These are phyloP conservation scores for Boletus subparvulus DNA, from an alignment of 768 basidiomycete genomes.

Conservation along the genomic window DNA sequence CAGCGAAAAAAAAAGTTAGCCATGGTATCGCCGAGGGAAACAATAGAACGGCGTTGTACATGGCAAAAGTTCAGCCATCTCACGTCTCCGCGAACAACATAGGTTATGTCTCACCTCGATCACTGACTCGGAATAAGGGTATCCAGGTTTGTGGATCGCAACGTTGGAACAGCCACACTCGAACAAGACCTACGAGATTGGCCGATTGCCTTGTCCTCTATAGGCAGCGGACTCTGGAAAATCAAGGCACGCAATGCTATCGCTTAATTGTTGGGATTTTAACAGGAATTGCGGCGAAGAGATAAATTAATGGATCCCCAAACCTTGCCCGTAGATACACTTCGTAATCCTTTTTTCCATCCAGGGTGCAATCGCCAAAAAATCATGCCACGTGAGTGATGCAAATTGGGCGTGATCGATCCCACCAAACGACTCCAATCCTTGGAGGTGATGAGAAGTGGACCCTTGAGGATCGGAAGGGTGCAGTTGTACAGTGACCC, in stretches of 20 bases:
- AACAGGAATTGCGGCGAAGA: not conserved
- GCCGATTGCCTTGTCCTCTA: not conserved
- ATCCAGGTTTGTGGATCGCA: not conserved
- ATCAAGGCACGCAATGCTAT: slow-evolving; percentile 1
- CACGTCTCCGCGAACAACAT: slow-evolving; percentile 16
- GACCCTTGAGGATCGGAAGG: slow-evolving; percentile 43
- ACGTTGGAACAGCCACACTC: slow-evolving; percentile 15
- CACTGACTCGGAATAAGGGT: slow-evolving; percentile 17
- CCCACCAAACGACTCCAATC: slow-evolving; percentile 47
- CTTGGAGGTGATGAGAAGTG: slow-evolving; percentile 41
- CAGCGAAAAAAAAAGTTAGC: slow-evolving; percentile 25
- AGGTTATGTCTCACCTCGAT: slow-evolving; percentile 35
- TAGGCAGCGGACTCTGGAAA: not conserved
- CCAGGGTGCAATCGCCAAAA: slow-evolving; percentile 77
- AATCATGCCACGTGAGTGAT: slow-evolving; percentile 68
- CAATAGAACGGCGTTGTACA: slow-evolving; percentile 22
- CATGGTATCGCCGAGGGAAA: slow-evolving; percentile 10
- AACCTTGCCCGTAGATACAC: slow-evolving; percentile 68
- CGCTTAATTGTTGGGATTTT: not conserved
- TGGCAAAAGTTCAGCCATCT: slow-evolving; percentile 3
- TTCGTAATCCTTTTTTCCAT: slow-evolving; percentile 63
- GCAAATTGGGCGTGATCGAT: slow-evolving; percentile 58
- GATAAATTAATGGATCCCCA: slow-evolving; percentile 47
- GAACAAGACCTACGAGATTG: slow-evolving; percentile 11
- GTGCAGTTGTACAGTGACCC: slow-evolving; percentile 62